Base-by-base conservation (phyloP, 495 filamentous ascomycete species). In the Apodospora peruviana region DNA sequence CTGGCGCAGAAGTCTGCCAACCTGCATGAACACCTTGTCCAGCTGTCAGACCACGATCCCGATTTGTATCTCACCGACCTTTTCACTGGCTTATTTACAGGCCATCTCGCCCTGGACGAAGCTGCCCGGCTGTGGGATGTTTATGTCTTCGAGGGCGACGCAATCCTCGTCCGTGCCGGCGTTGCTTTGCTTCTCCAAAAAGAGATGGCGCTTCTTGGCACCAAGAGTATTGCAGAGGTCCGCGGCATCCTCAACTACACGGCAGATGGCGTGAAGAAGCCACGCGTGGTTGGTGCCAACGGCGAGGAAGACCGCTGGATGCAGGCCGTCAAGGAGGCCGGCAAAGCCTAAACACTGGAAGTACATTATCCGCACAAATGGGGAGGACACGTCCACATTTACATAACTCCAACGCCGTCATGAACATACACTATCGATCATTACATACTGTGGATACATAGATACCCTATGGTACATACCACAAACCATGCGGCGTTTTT, bases 121-220 rank as follows among this genome's bases (percentile, higher is more conserved):
- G 81, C 81, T 11, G 82, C 82, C 23, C 77, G 93, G 10, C 72
- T 97, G 3, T 96, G 89, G 90, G 93, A 98, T 60, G 86, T 95
- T 21, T 93, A 89, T 71, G 84, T 91, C 2, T 95, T 97, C 49
- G 93, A 98, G 62, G 91, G 90, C 2, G 93, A 97, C 56, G 75
- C 80, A 8, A 75, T 90, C 12, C 72, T 95, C 10, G 81, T 96
- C 19, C 78, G 91, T 2, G 82, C 87, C 0, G 86, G 80, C 0
- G 82, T 96, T 4, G 93, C 84, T 3, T 61, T 88, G 25, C 66
- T 95, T 4, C 69, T 78, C 3, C 61, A 65, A 18, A 65, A 57
- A 16, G 73, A 74, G 54, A 69, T 70, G 59, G 42, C 60, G 9
- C 59, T 75, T 3, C 59, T 75, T 4, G 59, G 63, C n/a, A 56